These are phyloP conservation scores for Umbellularia californica DNA, from an alignment of 164 flowering plant genomes.

Conservation along the genomic window DNA sequence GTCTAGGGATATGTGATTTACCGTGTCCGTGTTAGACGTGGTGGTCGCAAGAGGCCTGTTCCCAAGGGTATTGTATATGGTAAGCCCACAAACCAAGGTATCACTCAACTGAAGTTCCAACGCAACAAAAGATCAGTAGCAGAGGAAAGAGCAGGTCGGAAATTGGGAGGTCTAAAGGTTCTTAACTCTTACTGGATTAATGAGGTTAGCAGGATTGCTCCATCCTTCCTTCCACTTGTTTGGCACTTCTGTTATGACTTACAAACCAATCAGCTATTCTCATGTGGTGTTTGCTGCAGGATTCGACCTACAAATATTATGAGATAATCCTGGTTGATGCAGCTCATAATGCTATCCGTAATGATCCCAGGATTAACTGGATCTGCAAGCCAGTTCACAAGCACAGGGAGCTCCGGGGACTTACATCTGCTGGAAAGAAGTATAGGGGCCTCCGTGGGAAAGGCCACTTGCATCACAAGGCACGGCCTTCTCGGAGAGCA, in stretches of 20 bases:
- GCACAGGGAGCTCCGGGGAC: slow-evolving; percentile 54
- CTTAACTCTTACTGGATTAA: slow-evolving; percentile 82
- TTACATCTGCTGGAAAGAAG: slow-evolving; percentile 54
- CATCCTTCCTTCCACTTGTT: not conserved
- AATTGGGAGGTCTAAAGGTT: slow-evolving; percentile 73
- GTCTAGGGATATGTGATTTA: slow-evolving; percentile 65
- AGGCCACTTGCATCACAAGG: slow-evolving; percentile 47
- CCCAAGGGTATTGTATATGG: slow-evolving; percentile 78
- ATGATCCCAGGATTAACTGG: slow-evolving; percentile 67
- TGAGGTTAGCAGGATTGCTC: slow-evolving; percentile 35
- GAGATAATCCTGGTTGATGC: slow-evolving; percentile 65
- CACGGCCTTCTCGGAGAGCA: slow-evolving; percentile 49
- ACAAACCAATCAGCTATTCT: not conserved
- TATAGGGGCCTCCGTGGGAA: slow-evolving; percentile 48
- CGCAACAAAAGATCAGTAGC: slow-evolving; percentile 74
- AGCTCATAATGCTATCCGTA: slow-evolving; percentile 62
- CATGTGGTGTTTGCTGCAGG: slow-evolving; percentile 24
- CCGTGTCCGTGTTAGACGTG: slow-evolving; percentile 74
- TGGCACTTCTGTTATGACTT: not conserved
- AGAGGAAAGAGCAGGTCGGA: slow-evolving; percentile 76
- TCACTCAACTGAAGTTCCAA: slow-evolving; percentile 67
- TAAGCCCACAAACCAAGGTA: slow-evolving; percentile 72
- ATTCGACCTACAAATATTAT: slow-evolving; percentile 64
- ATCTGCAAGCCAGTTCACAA: slow-evolving; percentile 54
- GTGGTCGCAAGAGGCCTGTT: slow-evolving; percentile 79